Base-by-base conservation (phyloP, 768 basidiomycete species). In the Asterophora parasitica region DNA sequence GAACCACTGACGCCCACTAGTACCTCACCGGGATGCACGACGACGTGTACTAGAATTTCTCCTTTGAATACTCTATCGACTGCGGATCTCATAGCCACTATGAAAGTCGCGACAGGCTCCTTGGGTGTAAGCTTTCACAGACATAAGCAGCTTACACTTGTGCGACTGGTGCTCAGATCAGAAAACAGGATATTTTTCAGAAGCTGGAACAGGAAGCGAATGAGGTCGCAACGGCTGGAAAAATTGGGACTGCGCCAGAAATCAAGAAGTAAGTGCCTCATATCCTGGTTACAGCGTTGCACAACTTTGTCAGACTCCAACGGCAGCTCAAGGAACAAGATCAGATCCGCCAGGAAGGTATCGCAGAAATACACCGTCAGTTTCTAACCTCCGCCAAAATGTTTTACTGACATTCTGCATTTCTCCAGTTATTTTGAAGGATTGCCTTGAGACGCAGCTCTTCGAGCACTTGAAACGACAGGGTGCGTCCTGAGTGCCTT, bases 341-440 rank as follows among this genome's bases (percentile, higher is more conserved):
- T 46, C 49, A 63, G 42, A 64, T 64, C 39, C 73, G 79, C 43
- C 62, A 66, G 23, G 65, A 73, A 5, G 71, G 71, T 4, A 65
- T 76, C 6, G 58, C 68, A 9, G 78, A 81, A 46, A 75, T 83
- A 40, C 69, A 78, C 59, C 58, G 80, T 75, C 45, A 44, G 67
- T 54, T n/a, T 16, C 3, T 31, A 7, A 19, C 11, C 15, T 35
- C 23, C 23, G 3, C 23, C 23, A 23, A 23, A 19, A 34, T 16
- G 10, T 4, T 12, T 27, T 16, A 16, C 26, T 16, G 19, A 34
- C 37, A 20, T 23, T 20, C 9, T 19, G 19, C 3, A 19, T 33
- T 10, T 28, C 13, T 34, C 6, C 56, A 82, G 79, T 60, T 16
- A 69, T 82, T 26, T 65, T 81, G 34, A 62, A 76, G 40, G 66